These are phyloP conservation scores for Dioscorea zingiberensis DNA, from an alignment of 106 monocot genomes.

Conservation along the genomic window DNA sequence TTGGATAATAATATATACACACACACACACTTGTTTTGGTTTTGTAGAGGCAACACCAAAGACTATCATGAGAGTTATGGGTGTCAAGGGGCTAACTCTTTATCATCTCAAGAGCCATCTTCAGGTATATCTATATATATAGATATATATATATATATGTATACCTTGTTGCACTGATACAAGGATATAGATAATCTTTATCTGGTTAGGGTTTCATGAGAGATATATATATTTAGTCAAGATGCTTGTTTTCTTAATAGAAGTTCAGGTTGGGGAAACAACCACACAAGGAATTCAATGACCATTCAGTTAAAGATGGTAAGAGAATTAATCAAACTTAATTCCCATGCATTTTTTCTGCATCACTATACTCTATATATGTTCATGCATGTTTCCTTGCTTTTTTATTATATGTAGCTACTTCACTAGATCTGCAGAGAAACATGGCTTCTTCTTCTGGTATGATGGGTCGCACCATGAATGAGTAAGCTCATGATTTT, in stretches of 20 bases:
- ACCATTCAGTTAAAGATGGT: constrained; percentile 81
- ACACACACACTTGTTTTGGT: constrained; percentile 1
- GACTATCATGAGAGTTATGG: constrained; percentile 99
- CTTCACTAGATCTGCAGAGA: constrained; percentile 56
- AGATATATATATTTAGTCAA: too few relatives aligned
- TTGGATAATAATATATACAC: too few relatives aligned
- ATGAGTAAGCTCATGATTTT: constrained; percentile 43
- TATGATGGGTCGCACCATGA: constrained; percentile 57
- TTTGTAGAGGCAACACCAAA: constrained; percentile 93
- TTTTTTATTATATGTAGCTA: constrained; percentile 4
- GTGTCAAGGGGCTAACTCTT: constrained; percentile 91
- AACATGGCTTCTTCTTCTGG: constrained; percentile 58
- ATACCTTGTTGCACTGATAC: too few relatives aligned
- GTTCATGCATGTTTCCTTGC: neutral
- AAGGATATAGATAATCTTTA: too few relatives aligned
- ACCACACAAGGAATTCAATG: constrained; percentile 90
- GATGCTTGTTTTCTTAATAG: constrained; percentile 14
- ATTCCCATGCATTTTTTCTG: neutral
- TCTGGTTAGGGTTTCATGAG: too few relatives aligned
- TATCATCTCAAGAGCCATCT: constrained; percentile 97
- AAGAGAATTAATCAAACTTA: constrained; percentile 13
- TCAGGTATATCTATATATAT: constrained; percentile 36
- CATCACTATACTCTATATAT: neutral
- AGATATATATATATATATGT: neutral
- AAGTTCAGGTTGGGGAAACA: constrained; percentile 98